These are phyloP conservation scores for Termitomyces sp. DNA, from an alignment of 768 basidiomycete genomes.

Conservation along the genomic window DNA sequence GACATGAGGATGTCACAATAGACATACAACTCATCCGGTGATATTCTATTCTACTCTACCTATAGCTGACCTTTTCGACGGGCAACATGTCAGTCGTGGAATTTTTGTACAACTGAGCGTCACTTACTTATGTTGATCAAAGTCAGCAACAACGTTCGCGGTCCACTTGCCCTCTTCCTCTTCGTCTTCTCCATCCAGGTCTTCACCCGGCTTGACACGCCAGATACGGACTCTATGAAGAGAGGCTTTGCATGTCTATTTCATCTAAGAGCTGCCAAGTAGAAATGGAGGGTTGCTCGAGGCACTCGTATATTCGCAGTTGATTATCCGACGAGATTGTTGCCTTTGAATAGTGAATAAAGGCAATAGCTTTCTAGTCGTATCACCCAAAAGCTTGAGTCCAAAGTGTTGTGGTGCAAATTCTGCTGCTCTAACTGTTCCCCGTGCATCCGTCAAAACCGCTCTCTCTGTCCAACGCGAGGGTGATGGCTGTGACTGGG, in stretches of 20 bases:
- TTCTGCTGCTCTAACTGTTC: conserved; percentile 80
- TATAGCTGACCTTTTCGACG: conserved; percentile 54
- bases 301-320: conserved; percentile 86
- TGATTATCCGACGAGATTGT: conserved; percentile 84
- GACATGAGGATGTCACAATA: background rate
- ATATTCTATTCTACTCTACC: conserved; percentile 94
- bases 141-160: conserved; percentile 75
- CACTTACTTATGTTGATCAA: conserved; percentile 75
- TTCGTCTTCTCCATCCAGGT: conserved; percentile 32
- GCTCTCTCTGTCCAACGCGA: conserved; percentile 77
- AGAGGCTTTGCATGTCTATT: conserved; percentile 63
- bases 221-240: conserved; percentile 75
- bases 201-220: conserved; percentile 65
- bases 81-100: background rate
- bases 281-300: conserved; percentile 69
- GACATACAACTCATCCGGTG: conserved; percentile 51
- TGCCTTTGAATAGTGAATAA: conserved; percentile 46
- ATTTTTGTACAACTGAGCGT: background rate
- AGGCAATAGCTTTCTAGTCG: background rate
- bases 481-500: no score
- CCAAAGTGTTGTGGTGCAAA: conserved; percentile 88
- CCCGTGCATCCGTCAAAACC: conserved; percentile 76
- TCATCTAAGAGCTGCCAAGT: conserved; percentile 76
- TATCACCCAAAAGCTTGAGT: conserved; percentile 66
- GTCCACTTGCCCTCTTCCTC: conserved; percentile 64